These are phyloP conservation scores for Zymoseptoria brevis DNA, from an alignment of 2,329 filamentous ascomycete genomes.

Conservation along the genomic window DNA sequence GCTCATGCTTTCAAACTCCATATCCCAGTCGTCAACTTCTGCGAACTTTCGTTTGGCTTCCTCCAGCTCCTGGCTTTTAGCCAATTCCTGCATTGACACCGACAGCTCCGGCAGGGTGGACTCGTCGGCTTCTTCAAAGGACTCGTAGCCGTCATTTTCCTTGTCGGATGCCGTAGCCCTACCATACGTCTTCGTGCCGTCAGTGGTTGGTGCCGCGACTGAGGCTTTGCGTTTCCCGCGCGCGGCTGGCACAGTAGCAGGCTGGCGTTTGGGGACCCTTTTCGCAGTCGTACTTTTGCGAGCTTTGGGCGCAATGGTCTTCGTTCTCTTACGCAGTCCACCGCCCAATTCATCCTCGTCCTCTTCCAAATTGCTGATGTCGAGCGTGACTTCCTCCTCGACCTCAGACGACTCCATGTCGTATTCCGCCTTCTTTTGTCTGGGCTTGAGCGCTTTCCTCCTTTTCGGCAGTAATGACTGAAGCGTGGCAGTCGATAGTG, in stretches of 20 bases:
- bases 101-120: slow-evolving; percentile 14
- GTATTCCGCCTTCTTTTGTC: slow-evolving; percentile 29
- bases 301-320: slow-evolving; percentile 10
- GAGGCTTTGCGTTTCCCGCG: slow-evolving; percentile 8
- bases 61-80: slow-evolving; percentile 32
- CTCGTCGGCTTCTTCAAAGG: slow-evolving; percentile 22
- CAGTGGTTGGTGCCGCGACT: slow-evolving; percentile 7
- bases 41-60: slow-evolving; percentile 41
- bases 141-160: slow-evolving; percentile 32
- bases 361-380: slow-evolving; percentile 23
- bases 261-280: slow-evolving; percentile 9
- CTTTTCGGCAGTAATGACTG: slow-evolving; percentile 40
- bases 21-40: slow-evolving; percentile 43
- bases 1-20: slow-evolving; percentile 45
- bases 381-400: slow-evolving; percentile 19
- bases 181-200: slow-evolving; percentile 20
- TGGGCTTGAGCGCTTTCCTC: slow-evolving; percentile 19
- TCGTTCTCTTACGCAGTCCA: slow-evolving; percentile 12
- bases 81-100: slow-evolving; percentile 25
- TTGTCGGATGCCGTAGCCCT: slow-evolving; percentile 33
- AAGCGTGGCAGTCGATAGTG: slow-evolving; percentile 37
- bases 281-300: slow-evolving; percentile 9
- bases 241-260: slow-evolving; percentile 4
- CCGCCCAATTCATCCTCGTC: slow-evolving; percentile 37
- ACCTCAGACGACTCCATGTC: slow-evolving; percentile 33